phyloP scores from a whole-genome alignment of 805 yeast species.

The Scheffersomyces lignosus region DNA sequence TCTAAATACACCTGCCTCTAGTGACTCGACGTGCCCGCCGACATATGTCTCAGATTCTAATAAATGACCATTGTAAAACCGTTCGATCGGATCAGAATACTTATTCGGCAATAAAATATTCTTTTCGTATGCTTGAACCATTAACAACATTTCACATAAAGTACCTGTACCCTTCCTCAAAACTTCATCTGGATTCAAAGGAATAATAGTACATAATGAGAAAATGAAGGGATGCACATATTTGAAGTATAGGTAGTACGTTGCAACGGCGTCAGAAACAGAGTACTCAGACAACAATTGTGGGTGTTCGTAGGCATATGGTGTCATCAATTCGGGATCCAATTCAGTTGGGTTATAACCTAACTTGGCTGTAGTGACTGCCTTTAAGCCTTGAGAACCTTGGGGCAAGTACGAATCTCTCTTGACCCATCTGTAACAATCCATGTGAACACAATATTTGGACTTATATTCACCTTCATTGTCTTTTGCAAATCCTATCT shows the following conservation, averaged over 20 bases:
- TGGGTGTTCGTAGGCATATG: slow-evolving; percentile 93
- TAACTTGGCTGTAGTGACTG: slow-evolving; percentile 91
- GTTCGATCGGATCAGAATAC: slow-evolving; percentile 89
- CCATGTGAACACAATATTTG: slow-evolving; percentile 93
- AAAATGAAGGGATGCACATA: slow-evolving; percentile 97
- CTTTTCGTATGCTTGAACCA: slow-evolving; percentile 90
- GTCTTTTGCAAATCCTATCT: slow-evolving; percentile 91
- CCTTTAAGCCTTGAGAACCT: slow-evolving; percentile 97
- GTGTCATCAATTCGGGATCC: slow-evolving; percentile 98
- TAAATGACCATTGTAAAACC: slow-evolving; percentile 92
- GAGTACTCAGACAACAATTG: slow-evolving; percentile 93
- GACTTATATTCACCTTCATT: slow-evolving; percentile 91
- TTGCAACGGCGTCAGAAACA: slow-evolving; percentile 99
- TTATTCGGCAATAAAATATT: slow-evolving; percentile 86
- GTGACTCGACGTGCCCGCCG: slow-evolving; percentile 97
- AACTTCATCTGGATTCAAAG: slow-evolving; percentile 94
- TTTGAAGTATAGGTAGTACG: slow-evolving; percentile 92
- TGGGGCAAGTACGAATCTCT: slow-evolving; percentile 97
- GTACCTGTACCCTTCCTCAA: slow-evolving; percentile 98
- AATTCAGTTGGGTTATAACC: slow-evolving; percentile 96
- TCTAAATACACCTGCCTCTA: slow-evolving; percentile 97
- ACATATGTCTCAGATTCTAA: slow-evolving; percentile 95
- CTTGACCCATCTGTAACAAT: slow-evolving; percentile 96
- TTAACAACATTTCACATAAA: slow-evolving; percentile 92
- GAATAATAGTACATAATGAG: slow-evolving; percentile 92